Base-by-base conservation (phyloP, 23 red algal genomes). In the Gracilariopsis chorda region DNA sequence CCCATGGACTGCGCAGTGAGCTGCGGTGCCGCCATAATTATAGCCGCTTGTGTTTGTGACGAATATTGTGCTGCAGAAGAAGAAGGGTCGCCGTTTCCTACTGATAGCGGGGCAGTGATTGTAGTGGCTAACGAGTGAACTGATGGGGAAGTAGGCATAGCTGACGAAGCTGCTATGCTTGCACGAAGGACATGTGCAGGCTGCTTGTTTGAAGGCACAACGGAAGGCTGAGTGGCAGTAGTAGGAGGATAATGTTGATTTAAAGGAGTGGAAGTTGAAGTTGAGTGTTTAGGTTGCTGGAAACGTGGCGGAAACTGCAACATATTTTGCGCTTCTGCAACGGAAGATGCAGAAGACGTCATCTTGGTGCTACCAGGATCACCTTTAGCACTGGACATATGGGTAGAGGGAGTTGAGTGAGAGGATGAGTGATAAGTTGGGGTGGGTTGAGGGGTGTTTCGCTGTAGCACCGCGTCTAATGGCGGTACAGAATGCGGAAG, bases 21-120 rank as follows among this genome's bases (percentile, higher is more conserved):
- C 13, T 41, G 17, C 3, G 49, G 85, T 19, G 68, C 72, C 28
- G 85, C 68, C 10, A 69, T 69, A 17, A 89, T 89, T 58, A 64
- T 89, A 13, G 43, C 69, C 16, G 85, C 85, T 46, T 73, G 67
- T 46, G 39, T 73, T 25, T 73, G 67, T 24, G 40, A 34, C 11
- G 67, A 24, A 12, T 27, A 21, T 8, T 23, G 67, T n/a, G n/a
- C n/a, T n/a, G n/a, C n/a, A n/a, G n/a, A n/a, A n/a, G n/a, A n/a
- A 47, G 37, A 24, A 1, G 36, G 37, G 3, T 73, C 39, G 11
- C 2, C 28, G 4, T 46, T 46, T 3, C 28, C 47, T 46, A 24
- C 39, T 23, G 40, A 36, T 46, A 73, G 42, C 20, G 67, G 12
- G 7, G 40, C 32, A 37, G 40, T 23, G 6, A 42, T 25, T 46